These are phyloP conservation scores for Irpex sp. DNA, from an alignment of 1,284 basidiomycete genomes.

Conservation along the genomic window DNA sequence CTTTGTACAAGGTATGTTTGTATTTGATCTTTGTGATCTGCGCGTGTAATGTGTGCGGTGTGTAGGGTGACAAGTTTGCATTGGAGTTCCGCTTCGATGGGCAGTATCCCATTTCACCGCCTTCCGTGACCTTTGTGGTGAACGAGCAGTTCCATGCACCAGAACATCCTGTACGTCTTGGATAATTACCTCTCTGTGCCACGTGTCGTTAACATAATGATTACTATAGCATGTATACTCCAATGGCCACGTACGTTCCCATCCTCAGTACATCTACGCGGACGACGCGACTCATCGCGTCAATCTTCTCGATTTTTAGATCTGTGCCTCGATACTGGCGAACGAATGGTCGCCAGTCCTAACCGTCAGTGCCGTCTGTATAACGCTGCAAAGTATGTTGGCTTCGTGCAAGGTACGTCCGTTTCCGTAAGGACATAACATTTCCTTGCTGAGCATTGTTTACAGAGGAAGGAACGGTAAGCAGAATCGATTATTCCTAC, in stretches of 20 bases:
- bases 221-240: conserved; percentile 71
- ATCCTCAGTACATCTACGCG: not conserved
- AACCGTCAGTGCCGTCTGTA: conserved; percentile 72
- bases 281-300: conserved; percentile 12
- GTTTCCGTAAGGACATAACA: conserved; percentile 12
- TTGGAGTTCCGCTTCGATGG: conserved; percentile 75
- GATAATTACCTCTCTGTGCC: not conserved
- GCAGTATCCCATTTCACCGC: conserved; percentile 76
- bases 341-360: conserved; percentile 85
- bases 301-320: conserved; percentile 36
- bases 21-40: not conserved
- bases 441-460: not conserved
- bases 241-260: conserved; percentile 70
- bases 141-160: conserved; percentile 59
- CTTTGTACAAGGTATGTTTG: conserved; percentile 57
- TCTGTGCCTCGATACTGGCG: conserved; percentile 82
- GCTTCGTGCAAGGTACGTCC: conserved; percentile 73
- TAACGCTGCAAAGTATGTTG: conserved; percentile 84
- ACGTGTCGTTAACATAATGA: conserved; percentile 12
- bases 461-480: not conserved
- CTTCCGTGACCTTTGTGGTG: conserved; percentile 79
- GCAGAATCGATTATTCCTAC: not conserved
- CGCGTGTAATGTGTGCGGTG: not conserved
- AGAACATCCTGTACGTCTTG: conserved; percentile 63
- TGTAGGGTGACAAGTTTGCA: conserved; percentile 69